Evolutionary conservation across 2,329 filamentous ascomycete genomes (phyloP).

Genomic region (Ceratocystis cacaofunesta): DNA sequence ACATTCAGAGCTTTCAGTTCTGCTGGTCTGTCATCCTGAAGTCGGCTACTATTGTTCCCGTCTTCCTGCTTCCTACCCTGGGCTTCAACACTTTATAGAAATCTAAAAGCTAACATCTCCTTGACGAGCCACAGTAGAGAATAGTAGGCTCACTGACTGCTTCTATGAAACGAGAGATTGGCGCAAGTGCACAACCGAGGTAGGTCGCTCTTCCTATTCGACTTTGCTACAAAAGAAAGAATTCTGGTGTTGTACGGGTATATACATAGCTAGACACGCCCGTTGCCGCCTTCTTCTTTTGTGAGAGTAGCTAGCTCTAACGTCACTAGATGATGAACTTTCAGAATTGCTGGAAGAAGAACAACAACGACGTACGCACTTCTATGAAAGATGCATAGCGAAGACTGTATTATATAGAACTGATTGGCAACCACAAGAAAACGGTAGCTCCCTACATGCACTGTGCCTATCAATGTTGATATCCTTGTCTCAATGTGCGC

Average conservation of each 20-base stretch:
- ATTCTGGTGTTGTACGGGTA: neutral
- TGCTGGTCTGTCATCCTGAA: neutral
- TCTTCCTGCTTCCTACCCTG: neutral
- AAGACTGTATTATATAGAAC: neutral
- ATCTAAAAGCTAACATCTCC: neutral
- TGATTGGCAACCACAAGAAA: too few species aligned
- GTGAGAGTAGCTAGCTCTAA: neutral
- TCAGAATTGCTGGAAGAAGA: slow-evolving; percentile 76
- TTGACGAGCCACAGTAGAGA: slow-evolving; percentile 49
- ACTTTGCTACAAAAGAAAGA: neutral
- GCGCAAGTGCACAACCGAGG: slow-evolving; percentile 76
- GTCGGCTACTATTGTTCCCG: neutral
- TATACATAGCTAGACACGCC: neutral
- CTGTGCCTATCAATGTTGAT: neutral
- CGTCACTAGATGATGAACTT: slow-evolving; percentile 68
- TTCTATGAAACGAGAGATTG: slow-evolving; percentile 95
- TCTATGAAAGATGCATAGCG: slow-evolving; percentile 49
- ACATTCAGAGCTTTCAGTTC: neutral
- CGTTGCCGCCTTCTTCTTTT: neutral
- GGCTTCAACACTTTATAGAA: neutral
- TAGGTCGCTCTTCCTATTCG: slow-evolving; percentile 31
- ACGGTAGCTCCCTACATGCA: neutral
- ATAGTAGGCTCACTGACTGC: slow-evolving; percentile 82
- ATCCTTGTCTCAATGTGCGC: neutral
- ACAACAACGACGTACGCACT: slow-evolving; percentile 76